Conservation (phyloP, 1,284 basidiomycete genomes). For the Leucoagaricus sp. region DNA sequence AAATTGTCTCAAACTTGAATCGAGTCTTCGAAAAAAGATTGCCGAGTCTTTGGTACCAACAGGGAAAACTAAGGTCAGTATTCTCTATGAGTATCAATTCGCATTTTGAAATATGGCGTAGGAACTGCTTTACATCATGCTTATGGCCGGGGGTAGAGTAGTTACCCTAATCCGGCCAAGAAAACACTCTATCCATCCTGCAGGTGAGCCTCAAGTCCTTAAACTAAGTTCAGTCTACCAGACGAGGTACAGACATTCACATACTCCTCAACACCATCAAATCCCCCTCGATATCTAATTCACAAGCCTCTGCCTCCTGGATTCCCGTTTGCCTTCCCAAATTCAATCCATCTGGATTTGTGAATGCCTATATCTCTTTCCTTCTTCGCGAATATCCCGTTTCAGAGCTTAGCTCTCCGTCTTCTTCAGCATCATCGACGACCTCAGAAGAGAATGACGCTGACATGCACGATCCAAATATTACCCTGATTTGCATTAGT, state of each 20-base stretch:
- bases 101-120: slow-evolving; percentile 28
- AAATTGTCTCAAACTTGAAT: slow-evolving; percentile 78
- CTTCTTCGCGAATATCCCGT: slow-evolving; percentile 33
- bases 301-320: slow-evolving; percentile 85
- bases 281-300: slow-evolving; percentile 65
- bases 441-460: slow-evolving; percentile 15
- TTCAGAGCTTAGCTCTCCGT: slow-evolving; percentile 11
- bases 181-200: slow-evolving; percentile 94
- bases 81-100: not conserved
- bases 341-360: slow-evolving; percentile 89
- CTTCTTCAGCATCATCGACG: slow-evolving; percentile 15
- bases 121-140: slow-evolving; percentile 90
- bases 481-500: slow-evolving; percentile 68
- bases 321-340: slow-evolving; percentile 95
- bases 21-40: slow-evolving; percentile 64
- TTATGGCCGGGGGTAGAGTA: slow-evolving; percentile 79
- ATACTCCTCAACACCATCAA: slow-evolving; percentile 84
- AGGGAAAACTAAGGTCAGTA: slow-evolving; percentile 74
- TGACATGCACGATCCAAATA: slow-evolving; percentile 11
- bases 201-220: slow-evolving; percentile 43
- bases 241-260: slow-evolving; percentile 69
- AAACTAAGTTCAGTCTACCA: not conserved
- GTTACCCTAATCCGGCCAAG: slow-evolving; percentile 88
- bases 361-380: slow-evolving; percentile 91
- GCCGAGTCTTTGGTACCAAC: slow-evolving; percentile 79